A percentile compares a stretch with the other conserved stretches of the same genome.
Conservation (phyloP, 768 basidiomycete species). For the Chalciporus chontae region DNA sequence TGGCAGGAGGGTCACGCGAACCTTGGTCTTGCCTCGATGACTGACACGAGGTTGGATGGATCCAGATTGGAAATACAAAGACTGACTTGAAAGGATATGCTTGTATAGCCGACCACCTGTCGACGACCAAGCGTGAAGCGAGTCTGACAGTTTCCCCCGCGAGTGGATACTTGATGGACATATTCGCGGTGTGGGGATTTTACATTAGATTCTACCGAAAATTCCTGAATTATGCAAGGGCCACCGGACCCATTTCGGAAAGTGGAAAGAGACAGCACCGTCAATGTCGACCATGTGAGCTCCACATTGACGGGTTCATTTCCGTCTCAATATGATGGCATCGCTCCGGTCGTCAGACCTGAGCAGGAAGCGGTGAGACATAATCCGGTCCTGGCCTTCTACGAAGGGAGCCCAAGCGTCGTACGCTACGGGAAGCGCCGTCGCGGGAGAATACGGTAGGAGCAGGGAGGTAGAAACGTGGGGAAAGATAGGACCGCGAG, state of each 20-base stretch:
- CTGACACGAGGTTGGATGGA: neutral
- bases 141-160: neutral
- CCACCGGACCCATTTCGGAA: neutral
- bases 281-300: neutral
- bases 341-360: conserved; percentile 1
- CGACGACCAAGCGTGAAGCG: neutral
- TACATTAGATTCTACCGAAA: neutral
- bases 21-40: neutral
- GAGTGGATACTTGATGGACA: neutral
- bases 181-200: neutral
- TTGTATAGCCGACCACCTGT: neutral
- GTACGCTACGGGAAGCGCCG: conserved; percentile 24
- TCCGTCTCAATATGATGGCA: conserved; percentile 1
- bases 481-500: conserved; percentile 10
- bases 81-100: neutral
- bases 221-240: neutral
- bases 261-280: neutral
- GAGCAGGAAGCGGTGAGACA: conserved; percentile 4
- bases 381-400: conserved; percentile 11
- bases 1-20: neutral
- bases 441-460: conserved; percentile 13
- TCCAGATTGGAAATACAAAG: no score
- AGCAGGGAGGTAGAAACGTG: conserved; percentile 9
- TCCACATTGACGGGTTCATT: conserved; percentile 6
- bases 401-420: conserved; percentile 29